Conservation (phyloP, 2,329 filamentous ascomycete genomes). For the Geosmithia morbida region DNA sequence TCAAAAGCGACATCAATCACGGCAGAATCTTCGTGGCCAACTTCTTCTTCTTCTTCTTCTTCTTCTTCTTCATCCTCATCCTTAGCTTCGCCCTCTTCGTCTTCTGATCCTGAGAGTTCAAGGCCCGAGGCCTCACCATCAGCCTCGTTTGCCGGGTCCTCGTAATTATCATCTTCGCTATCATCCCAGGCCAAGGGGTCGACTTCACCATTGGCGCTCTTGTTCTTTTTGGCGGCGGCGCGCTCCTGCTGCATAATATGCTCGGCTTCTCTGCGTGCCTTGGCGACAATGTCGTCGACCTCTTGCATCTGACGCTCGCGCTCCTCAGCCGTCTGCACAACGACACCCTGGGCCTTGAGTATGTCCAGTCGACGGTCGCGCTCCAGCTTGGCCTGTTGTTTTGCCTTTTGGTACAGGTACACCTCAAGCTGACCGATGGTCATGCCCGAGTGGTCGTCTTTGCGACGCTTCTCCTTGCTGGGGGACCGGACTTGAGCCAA, state of each 20-base stretch:
- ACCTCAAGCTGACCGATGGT: slow-evolving; percentile 55
- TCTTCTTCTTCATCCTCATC: slow-evolving; percentile 18
- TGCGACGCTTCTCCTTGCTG: slow-evolving; percentile 31
- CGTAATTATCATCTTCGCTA: slow-evolving; percentile 38
- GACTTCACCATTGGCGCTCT: slow-evolving; percentile 23
- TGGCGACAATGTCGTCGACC: slow-evolving; percentile 78
- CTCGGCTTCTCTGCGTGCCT: slow-evolving; percentile 60
- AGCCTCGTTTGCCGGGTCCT: slow-evolving; percentile 19
- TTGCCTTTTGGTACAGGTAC: slow-evolving; percentile 54
- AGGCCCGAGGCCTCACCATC: slow-evolving; percentile 23
- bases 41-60: slow-evolving; percentile 19
- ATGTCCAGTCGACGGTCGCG: slow-evolving; percentile 63
- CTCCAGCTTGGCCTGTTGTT: slow-evolving; percentile 66
- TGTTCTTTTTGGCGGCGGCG: slow-evolving; percentile 53
- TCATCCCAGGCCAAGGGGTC: slow-evolving; percentile 43
- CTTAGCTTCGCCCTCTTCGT: slow-evolving; percentile 18
- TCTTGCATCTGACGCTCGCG: slow-evolving; percentile 67
- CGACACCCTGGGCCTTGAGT: slow-evolving; percentile 65
- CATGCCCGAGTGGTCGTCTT: slow-evolving; percentile 39
- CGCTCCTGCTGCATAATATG: slow-evolving; percentile 68
- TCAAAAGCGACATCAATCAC: slow-evolving; percentile 21
- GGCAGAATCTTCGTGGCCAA: slow-evolving; percentile 7
- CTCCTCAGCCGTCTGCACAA: slow-evolving; percentile 76
- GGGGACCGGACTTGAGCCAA: slow-evolving; percentile 60
- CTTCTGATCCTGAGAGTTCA: slow-evolving; percentile 30